Percentiles rank a stretch among this genome's conserved stretches.
phyloP scores from a whole-genome alignment of 2,329 filamentous ascomycete genomes.

The Tricladium varicosporioides region DNA sequence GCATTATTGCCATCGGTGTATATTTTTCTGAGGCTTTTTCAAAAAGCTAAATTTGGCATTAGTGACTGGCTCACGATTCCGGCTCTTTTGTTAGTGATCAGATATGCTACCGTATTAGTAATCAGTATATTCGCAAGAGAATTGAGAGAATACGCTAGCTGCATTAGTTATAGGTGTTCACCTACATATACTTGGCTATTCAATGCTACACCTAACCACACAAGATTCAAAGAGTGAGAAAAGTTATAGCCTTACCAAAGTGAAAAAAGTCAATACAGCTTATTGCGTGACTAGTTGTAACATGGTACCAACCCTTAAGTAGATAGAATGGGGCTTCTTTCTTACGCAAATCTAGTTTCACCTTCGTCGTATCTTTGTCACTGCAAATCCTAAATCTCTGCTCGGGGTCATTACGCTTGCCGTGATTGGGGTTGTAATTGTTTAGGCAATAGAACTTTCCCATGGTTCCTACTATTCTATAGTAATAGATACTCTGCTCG shows the following conservation, averaged over 20 bases:
- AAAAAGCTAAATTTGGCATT: constrained; percentile 3
- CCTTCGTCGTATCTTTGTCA: neutral
- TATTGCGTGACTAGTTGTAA: neutral
- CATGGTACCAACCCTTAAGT: neutral
- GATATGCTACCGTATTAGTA: neutral
- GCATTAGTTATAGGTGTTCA: neutral
- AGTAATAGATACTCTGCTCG: neutral
- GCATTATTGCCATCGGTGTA: neutral
- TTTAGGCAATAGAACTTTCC: neutral
- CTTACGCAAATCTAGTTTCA: neutral
- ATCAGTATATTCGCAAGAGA: neutral
- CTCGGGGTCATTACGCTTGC: neutral
- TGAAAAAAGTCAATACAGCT: neutral
- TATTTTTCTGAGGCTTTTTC: too few species aligned
- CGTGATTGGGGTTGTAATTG: neutral
- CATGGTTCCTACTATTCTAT: neutral
- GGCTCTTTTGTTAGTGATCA: neutral
- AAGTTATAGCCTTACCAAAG: neutral
- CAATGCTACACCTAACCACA: neutral
- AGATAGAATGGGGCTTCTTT: neutral
- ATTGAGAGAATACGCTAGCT: neutral
- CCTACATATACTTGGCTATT: neutral
- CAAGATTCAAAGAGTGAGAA: neutral
- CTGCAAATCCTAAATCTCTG: neutral
- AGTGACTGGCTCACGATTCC: neutral